phyloP scores from a whole-genome alignment of 495 filamentous ascomycete genomes.

The Neurospora sublineolata region DNA sequence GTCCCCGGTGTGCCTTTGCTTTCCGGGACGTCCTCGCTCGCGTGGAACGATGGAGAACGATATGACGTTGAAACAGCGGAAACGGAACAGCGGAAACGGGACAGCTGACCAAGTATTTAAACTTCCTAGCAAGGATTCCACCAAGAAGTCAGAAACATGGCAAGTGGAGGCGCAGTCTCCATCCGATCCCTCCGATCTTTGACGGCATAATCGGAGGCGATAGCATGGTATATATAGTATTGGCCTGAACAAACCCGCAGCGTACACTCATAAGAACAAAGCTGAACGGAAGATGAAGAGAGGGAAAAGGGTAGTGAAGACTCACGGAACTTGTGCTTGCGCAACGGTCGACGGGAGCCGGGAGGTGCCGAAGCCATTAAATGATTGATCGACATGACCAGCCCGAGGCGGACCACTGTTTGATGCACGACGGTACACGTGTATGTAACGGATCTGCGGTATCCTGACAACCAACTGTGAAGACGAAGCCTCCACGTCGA shows the following conservation, averaged over 20 bases:
- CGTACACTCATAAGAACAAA: not conserved
- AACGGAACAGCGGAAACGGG: not conserved
- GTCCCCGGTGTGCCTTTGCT: not conserved
- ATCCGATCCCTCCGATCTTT: not conserved
- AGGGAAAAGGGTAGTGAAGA: not conserved
- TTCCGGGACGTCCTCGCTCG: not conserved
- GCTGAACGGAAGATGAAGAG: not conserved
- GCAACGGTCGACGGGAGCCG: not conserved
- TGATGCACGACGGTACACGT: too few species aligned
- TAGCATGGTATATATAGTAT: not conserved
- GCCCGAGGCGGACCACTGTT: not conserved
- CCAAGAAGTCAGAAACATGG: not conserved
- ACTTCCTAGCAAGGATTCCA: not conserved
- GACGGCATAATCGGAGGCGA: not conserved
- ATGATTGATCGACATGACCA: not conserved
- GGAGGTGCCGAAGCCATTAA: not conserved
- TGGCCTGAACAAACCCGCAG: not conserved
- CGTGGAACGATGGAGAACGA: not conserved
- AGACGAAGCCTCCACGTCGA: not conserved
- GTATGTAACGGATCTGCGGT: not conserved
- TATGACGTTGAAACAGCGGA: not conserved
- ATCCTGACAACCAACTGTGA: not conserved
- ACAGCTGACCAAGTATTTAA: not conserved
- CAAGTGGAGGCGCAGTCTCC: not conserved
- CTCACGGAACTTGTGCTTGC: not conserved